Evolutionary conservation across 352 stramenopile genomes (phyloP).

Genomic region (Globisporangium spiculum): DNA sequence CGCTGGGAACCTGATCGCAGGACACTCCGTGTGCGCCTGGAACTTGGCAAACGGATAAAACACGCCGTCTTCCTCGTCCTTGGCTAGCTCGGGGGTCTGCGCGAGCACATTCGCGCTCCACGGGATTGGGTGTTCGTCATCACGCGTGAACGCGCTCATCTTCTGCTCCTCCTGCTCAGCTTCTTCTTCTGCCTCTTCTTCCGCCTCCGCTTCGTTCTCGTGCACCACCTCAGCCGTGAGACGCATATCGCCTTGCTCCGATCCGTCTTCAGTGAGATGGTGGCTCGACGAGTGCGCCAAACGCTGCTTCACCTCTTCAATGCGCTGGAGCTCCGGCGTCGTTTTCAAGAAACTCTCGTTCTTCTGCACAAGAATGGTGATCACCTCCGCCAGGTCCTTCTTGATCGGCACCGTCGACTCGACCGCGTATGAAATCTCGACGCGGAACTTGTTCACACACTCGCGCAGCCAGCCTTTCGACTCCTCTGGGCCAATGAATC

Average conservation of each 20-base stretch:
- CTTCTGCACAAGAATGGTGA: slow-evolving; percentile 51
- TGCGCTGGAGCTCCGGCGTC: slow-evolving; percentile 38
- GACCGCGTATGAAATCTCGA: slow-evolving; percentile 80
- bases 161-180: slow-evolving; percentile 90
- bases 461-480: slow-evolving; percentile 54
- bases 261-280: slow-evolving; percentile 42
- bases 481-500: slow-evolving; percentile 53
- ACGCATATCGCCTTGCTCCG: slow-evolving; percentile 68
- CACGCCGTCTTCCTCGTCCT: slow-evolving; percentile 46
- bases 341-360: slow-evolving; percentile 66
- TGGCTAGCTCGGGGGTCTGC: slow-evolving; percentile 5
- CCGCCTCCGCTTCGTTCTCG: slow-evolving; percentile 86
- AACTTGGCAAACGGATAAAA: slow-evolving; percentile 85
- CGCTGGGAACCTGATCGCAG: slow-evolving; percentile 65
- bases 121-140: slow-evolving; percentile 85
- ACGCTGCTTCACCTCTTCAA: slow-evolving; percentile 58
- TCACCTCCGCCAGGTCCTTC: slow-evolving; percentile 68
- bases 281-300: slow-evolving; percentile 53
- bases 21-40: slow-evolving; percentile 69
- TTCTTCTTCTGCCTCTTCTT: slow-evolving; percentile 88
- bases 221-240: slow-evolving; percentile 87
- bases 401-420: slow-evolving; percentile 60
- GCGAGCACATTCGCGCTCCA: slow-evolving; percentile 62
- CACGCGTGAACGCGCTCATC: slow-evolving; percentile 88
- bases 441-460: slow-evolving; percentile 72